phyloP scores from a whole-genome alignment of 1,139 yeast species.

The Zygosaccharomyces sapae region DNA sequence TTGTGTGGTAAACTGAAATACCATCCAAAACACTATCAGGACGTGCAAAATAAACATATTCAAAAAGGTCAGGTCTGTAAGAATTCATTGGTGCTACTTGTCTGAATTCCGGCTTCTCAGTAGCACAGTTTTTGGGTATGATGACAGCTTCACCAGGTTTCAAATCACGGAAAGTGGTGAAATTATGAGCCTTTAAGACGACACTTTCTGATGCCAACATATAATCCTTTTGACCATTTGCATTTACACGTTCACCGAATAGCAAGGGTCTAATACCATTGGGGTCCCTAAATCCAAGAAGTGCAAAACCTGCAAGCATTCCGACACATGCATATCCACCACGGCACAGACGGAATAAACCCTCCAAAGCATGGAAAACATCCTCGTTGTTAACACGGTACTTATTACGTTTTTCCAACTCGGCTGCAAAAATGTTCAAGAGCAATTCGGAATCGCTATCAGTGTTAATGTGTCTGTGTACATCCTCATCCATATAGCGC shows the following conservation, averaged over 20 bases:
- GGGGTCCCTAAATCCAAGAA: conserved; percentile 95
- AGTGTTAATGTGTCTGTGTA: conserved; percentile 95
- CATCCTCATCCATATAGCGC: conserved; percentile 81
- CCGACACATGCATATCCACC: conserved; percentile 97
- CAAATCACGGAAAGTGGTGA: conserved; percentile 71
- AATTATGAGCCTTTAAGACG: conserved; percentile 91
- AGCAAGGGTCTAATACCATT: conserved; percentile 92
- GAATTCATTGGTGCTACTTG: conserved; percentile 78
- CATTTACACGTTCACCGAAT: conserved; percentile 69
- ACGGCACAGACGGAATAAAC: conserved; percentile 73
- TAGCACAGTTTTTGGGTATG: conserved; percentile 63
- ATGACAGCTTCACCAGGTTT: conserved; percentile 96
- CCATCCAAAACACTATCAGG: conserved; percentile 97
- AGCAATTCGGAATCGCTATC: conserved; percentile 92
- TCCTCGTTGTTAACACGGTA: conserved; percentile 89
- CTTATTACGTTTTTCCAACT: conserved; percentile 86
- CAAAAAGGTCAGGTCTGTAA: conserved; percentile 94
- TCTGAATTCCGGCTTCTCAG: conserved; percentile 63
- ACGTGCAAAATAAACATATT: conserved; percentile 95
- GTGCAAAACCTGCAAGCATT: conserved; percentile 92
- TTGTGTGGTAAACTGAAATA: conserved; percentile 84
- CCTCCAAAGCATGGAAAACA: conserved; percentile 78
- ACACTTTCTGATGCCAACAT: conserved; percentile 97
- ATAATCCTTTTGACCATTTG: conserved; percentile 75
- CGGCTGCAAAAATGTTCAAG: conserved; percentile 85